phyloP scores from a whole-genome alignment of 176 grass and related monocot genomes.

The Aegilops sharonensis region DNA sequence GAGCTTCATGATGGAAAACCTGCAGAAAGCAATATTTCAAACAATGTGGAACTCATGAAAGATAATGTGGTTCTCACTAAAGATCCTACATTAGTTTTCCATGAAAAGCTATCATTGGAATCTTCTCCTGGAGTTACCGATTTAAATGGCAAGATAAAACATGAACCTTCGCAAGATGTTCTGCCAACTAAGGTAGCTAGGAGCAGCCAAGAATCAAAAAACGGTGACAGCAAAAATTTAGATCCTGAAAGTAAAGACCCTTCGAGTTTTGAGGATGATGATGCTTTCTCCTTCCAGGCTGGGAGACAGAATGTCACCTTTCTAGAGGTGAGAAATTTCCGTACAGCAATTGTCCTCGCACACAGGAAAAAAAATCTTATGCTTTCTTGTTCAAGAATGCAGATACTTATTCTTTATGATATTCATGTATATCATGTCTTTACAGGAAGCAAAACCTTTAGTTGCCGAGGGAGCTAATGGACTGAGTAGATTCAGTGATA shows the following conservation, averaged over 20 bases:
- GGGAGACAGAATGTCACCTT: conserved; percentile 61
- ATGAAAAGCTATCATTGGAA: conserved; percentile 56
- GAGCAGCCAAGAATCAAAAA: conserved; percentile 40
- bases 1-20: conserved; percentile 42
- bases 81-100: conserved; percentile 83
- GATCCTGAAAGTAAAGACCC: conserved; percentile 46
- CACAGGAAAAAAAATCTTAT: neutral
- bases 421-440: conserved; percentile 5
- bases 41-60: conserved; percentile 44
- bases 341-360: neutral
- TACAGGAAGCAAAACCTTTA: conserved; percentile 57
- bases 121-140: conserved; percentile 42
- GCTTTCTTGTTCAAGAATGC: neutral
- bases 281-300: conserved; percentile 75
- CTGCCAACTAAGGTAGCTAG: conserved; percentile 27
- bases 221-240: conserved; percentile 35
- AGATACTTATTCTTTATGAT: neutral
- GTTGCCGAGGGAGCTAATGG: conserved; percentile 38
- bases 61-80: conserved; percentile 50
- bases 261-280: conserved; percentile 58
- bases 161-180: conserved; percentile 44
- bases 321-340: conserved; percentile 52
- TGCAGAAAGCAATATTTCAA: conserved; percentile 45
- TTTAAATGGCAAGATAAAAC: conserved; percentile 36
- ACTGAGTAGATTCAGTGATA: conserved; percentile 88